Base-by-base conservation (phyloP, 257 asterid genomes). In the Apocynum venetum region DNA sequence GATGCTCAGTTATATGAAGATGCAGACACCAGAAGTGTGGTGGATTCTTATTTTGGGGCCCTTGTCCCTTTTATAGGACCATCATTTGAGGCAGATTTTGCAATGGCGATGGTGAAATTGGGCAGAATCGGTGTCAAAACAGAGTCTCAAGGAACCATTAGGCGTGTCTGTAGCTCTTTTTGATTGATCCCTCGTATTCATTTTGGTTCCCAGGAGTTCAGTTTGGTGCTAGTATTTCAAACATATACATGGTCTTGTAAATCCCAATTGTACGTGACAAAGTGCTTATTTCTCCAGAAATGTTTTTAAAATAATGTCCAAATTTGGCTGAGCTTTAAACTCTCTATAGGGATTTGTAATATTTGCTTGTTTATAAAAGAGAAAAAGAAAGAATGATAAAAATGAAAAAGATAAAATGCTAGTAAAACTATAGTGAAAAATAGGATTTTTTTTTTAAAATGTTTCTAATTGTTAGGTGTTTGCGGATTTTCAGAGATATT, bases 1-100 rank as follows among this genome's bases (percentile, higher is more conserved):
- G 98, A 94, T 70, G 96, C 96, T 0, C 82, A 79, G 48, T 83
- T 94, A 1, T 89, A 94, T n/a, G 84, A 85, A 57, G 98, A 94
- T 52, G 81, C 4, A 6, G 71, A 72, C 0, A 94, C 98, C 0
- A 85, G 80, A 78, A 77, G 44, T 2, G 80, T 89, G 0, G 89
- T 94, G 36, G 97, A 94, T 87, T 94, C 97, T 7, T 94, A 94
- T 68, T 87, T 91, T 53, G 91, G 87, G 40, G 9, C 79, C 1
- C 49, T 84, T 0, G 78, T 74, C 80, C 91, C 92, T 4, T 14
- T 88, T 4, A 7, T 82, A 0, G 95, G 91, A 15, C 89, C 90
- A 0, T 84, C 92, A 0, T 92, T 94, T 67, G 92, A 89, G 82
- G 84, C 85, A 0, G 97, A 94, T 80, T 94, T 94, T 57, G 93